These are phyloP conservation scores for Epichloe typhina DNA, from an alignment of 2,329 filamentous ascomycete species.

Conservation along the genomic window DNA sequence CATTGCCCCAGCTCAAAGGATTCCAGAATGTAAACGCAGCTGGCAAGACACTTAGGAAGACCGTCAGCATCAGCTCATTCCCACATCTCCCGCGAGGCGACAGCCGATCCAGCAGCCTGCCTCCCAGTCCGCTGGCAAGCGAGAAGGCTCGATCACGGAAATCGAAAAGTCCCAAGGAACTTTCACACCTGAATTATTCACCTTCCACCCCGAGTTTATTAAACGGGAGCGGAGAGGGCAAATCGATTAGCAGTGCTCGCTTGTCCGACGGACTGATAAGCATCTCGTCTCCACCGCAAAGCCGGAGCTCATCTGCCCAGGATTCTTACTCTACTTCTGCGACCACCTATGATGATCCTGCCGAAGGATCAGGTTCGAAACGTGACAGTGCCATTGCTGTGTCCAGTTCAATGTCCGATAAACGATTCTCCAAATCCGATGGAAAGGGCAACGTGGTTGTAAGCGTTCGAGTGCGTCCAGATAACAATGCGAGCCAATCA, in stretches of 20 bases:
- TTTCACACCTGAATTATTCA: constrained; percentile 35
- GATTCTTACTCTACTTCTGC: constrained; percentile 85
- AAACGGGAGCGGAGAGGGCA: constrained; percentile 66
- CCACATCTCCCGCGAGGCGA: constrained; percentile 71
- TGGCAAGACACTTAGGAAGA: constrained; percentile 66
- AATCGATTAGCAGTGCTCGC: constrained; percentile 52
- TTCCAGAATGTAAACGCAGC: constrained; percentile 42
- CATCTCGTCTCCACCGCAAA: constrained; percentile 72
- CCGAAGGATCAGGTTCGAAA: constrained; percentile 35
- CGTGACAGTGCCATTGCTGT: constrained; percentile 15
- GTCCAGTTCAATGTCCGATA: constrained; percentile 24
- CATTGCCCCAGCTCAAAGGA: constrained; percentile 42
- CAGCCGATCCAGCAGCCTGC: constrained; percentile 45
- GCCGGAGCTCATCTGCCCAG: constrained; percentile 81
- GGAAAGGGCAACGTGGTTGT: constrained; percentile 91
- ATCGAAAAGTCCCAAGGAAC: constrained; percentile 42
- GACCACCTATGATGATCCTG: constrained; percentile 73
- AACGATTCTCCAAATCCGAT: constrained; percentile 45
- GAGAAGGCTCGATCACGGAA: constrained; percentile 39
- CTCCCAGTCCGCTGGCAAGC: constrained; percentile 44
- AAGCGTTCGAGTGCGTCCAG: constrained; percentile 84
- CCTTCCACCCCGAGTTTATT: constrained; percentile 56
- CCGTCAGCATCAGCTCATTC: constrained; percentile 87
- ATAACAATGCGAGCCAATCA: constrained; percentile 50
- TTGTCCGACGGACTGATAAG: constrained; percentile 66